Evolutionary conservation across 768 basidiomycete species (phyloP), one percentile per base, ranked within the genome.

Genomic region (Mycena alexandri): DNA sequence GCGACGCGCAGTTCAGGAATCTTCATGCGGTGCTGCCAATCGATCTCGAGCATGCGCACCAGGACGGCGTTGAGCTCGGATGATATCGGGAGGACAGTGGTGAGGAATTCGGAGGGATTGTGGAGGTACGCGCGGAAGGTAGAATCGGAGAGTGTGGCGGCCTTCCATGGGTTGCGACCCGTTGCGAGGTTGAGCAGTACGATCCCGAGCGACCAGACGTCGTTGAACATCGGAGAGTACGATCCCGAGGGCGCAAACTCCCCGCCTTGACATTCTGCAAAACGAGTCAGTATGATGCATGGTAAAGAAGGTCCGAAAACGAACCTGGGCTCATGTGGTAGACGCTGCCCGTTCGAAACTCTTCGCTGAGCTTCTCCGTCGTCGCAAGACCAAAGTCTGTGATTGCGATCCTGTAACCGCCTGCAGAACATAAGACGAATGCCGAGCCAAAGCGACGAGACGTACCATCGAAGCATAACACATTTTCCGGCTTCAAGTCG

Each of bases 321-420:
- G 55, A 78, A 90, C 93, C 95, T 79, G 96, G 96, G 75, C 94
- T 96, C 93, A 99, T 96, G 80, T 98, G 97, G 79, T 95, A 98
- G n/a, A 96, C 89, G 73, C 94, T 96, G n/a, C 96, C 96, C 41
- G 96, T 98, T 57, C 94, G 89, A 79, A 96, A 95, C 78, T 99
- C 96, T 61, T 87, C 87, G 73, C 94, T 95, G 61, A 87, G 83
- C 75, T 87, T 88, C 70, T 97, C 95, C 22, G 92, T 92, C 6
- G 96, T 98, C 3, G 96, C 92, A 9, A 99, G 87, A 24, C 97
- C 97, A 78, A 99, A 99, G 80, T 99, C 97, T 42, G 96, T 96
- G 69, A 99, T 87, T 57, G 93, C 90, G 58, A 98, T 87, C 56
- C 88, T 85, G 70, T 85, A 82, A 53, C 95, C 96, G 69, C 86